phyloP scores from a whole-genome alignment of 2,329 filamentous ascomycete species.

The Nemania sp. region DNA sequence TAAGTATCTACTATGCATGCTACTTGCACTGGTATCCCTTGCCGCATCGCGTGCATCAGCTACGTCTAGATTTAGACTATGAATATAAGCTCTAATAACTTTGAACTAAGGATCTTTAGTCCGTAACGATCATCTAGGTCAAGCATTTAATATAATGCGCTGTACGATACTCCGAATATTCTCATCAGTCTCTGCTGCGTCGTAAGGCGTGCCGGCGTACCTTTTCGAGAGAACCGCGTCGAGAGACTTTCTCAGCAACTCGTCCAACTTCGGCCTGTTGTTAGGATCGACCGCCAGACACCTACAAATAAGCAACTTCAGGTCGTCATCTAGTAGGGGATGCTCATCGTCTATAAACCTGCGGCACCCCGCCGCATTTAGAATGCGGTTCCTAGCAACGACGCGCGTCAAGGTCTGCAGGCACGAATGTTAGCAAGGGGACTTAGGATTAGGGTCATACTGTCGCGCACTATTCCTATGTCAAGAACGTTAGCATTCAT shows the following conservation, averaged over 20 bases:
- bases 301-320: constrained; percentile 7
- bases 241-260: background rate
- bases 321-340: constrained; percentile 9
- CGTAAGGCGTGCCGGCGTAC: background rate
- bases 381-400: background rate
- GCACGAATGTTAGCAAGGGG: background rate
- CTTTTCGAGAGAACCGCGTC: background rate
- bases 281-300: constrained; percentile 11
- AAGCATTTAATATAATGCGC: background rate
- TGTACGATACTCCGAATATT: background rate
- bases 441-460: background rate
- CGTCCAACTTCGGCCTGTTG: constrained; percentile 19
- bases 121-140: too few relatives aligned
- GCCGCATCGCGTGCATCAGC: too few relatives aligned
- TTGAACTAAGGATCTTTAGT: too few relatives aligned
- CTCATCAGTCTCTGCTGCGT: background rate
- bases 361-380: background rate
- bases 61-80: too few relatives aligned
- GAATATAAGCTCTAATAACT: too few relatives aligned
- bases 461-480: background rate
- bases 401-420: background rate
- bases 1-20: too few relatives aligned
- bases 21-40: too few relatives aligned
- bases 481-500: background rate
- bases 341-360: background rate